Base-by-base conservation (phyloP, 208 protist genomes). In the Acanthamoeba lenticulata region DNA sequence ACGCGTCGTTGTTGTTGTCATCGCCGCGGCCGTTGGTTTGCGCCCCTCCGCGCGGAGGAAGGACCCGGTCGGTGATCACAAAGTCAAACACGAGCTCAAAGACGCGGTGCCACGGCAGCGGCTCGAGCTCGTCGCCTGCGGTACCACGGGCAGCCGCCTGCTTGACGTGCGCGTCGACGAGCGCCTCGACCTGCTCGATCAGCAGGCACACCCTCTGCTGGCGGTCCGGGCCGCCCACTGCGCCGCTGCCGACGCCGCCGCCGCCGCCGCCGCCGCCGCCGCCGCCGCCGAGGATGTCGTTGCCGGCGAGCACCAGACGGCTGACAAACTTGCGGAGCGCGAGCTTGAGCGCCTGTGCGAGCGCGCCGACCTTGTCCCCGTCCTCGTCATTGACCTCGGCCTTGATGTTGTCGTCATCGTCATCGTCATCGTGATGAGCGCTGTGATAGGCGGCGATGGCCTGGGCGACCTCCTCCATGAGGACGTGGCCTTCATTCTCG, bases 41-140 rank as follows among this genome's bases (percentile, higher is more conserved):
- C 55, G 11, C 5, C 52, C 9, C 52, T 21, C 2, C 52, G 52
- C n/a, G n/a, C n/a, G n/a, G n/a, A n/a, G 52, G 55, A 34, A 42
- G 32, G 67, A 77, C 27, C 24, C 40, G 29, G 24, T 36, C 67
- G 24, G 21, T 17, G 13, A 77, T 32, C 9, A 77, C 6, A 27
- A 77, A 36, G 67, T 77, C 67, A 32, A 77, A 77, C 67, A 77
- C 67, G n/a, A 77, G 67, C 67, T 36, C 32, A 32, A 77, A 77
- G 67, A 77, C 40, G 67, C 29, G 67, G 21, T 77, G 67, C 67
- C 67, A 77, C 34, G 67, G 67, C 38, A 77, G 67, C 38, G 67
- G 67, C 29, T 42, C 5, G 2, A 77, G 24, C 3, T 9, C 34
- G 67, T 38, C 67, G n/a, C 40, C 67, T 13, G 34, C 32, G 29